Base-by-base conservation (phyloP, 495 filamentous ascomycete genomes). In the Chlorociboria aeruginascens region DNA sequence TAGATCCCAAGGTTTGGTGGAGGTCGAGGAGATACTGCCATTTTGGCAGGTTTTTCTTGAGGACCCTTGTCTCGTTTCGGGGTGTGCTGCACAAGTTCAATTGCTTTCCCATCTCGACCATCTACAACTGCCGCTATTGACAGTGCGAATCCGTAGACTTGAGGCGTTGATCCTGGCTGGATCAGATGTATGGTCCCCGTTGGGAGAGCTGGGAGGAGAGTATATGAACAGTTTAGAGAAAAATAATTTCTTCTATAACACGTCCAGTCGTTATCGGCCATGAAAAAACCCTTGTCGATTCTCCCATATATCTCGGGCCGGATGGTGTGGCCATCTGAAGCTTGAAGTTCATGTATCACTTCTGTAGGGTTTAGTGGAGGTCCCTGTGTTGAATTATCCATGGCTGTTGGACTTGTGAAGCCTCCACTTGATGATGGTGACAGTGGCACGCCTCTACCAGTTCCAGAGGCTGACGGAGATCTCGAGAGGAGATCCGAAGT, bases 211-310 rank as follows among this genome's bases (percentile, higher is more conserved):
- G 79, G 80, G 20, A 74, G 64, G 3, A 97, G 66, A 6, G 76
- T 75, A 64, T 84, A 95, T 0, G 80, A 85, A 63, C 89, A 95
- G 28, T 81, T 76, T 40, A 95, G 83, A 1, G 86, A 82, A 61
- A 97, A 94, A 63, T 97, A 97, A 63, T 97, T 97, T 34, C 90
- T 74, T 42, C 90, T 73, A 59, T 97, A 97, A 65, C 90, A 97
- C 0, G 90, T 97, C 90, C 90, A 97, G 50, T 92, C 86, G 11
- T 77, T 72, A 47, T 95, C 90, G 3, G 75, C 75, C 35, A 81
- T 70, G 62, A 96, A 95, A 68, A 95, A 94, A 1, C 89, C 89
- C 58, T 95, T 93, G 58, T 93, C 88, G 48, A 95, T 89, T 54
- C 83, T 82, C 6, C 86, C 87, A 43, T 82, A 72, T 52, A 97